phyloP scores from a whole-genome alignment of 805 yeast species.

The Grigorovia transvaalensis region DNA sequence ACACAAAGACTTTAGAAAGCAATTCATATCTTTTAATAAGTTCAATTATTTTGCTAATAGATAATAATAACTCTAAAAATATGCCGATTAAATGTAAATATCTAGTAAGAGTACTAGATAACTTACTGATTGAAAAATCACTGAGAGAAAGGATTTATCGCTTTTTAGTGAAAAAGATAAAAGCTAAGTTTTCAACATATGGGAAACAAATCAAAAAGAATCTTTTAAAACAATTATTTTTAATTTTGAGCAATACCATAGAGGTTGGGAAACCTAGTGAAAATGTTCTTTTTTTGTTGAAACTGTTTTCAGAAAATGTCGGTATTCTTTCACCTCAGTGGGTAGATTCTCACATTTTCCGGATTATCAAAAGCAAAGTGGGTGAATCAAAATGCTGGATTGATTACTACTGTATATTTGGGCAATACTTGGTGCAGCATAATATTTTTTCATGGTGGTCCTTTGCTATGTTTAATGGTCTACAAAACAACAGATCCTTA shows the following conservation, averaged over 20 bases:
- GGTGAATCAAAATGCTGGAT: conserved; percentile 11
- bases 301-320: conserved; percentile 8
- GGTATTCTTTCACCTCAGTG: conserved; percentile 10
- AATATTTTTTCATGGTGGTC: conserved; percentile 26
- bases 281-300: conserved; percentile 1
- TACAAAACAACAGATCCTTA: conserved; percentile 8
- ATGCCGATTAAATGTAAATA: conserved; percentile 10
- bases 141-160: background rate
- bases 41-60: conserved; percentile 7
- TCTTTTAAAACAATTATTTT: background rate
- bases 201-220: background rate
- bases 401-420: conserved; percentile 18
- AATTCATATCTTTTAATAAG: conserved; percentile 6
- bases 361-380: conserved; percentile 10
- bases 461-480: conserved; percentile 17
- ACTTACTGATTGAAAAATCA: background rate
- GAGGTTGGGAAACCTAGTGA: background rate
- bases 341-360: conserved; percentile 19
- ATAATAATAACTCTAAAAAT: conserved; percentile 6
- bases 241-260: background rate
- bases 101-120: background rate
- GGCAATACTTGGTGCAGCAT: conserved; percentile 13
- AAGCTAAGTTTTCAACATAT: background rate
- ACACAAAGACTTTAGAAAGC: conserved; percentile 1
- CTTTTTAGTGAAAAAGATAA: background rate